Evolutionary conservation across 169 alveolate genomes (phyloP).

Genomic region (Eimeria tenella): DNA sequence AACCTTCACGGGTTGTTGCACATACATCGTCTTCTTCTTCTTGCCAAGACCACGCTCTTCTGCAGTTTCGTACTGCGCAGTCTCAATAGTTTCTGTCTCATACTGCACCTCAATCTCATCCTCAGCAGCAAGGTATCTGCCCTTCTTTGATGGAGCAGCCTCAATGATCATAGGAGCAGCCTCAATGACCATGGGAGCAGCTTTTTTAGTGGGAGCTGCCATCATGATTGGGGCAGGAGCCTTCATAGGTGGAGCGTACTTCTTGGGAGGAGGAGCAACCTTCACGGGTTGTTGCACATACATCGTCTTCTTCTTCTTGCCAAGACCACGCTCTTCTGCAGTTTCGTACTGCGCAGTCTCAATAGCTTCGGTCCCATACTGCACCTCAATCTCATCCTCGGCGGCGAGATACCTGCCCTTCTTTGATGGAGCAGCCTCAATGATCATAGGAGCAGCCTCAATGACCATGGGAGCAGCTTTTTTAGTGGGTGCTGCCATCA

Average conservation of each 20-base stretch:
- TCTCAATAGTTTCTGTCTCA: neutral
- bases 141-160: slow-evolving; percentile 47
- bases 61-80: neutral
- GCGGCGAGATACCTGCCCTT: slow-evolving; percentile 20
- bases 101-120: slow-evolving; percentile 14
- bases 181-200: neutral
- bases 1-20: neutral
- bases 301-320: slow-evolving; percentile 40
- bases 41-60: slow-evolving; percentile 37
- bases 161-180: slow-evolving; percentile 16
- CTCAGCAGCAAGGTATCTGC: slow-evolving; percentile 32
- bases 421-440: slow-evolving; percentile 20
- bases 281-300: neutral
- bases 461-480: slow-evolving; percentile 45
- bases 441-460: too few species aligned
- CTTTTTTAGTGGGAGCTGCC: neutral
- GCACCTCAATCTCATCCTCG: slow-evolving; percentile 13
- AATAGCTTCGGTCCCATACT: neutral
- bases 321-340: slow-evolving; percentile 33
- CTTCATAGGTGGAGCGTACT: neutral
- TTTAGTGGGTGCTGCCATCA: slow-evolving; percentile 31
- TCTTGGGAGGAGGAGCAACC: slow-evolving; percentile 8
- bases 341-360: neutral
- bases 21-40: slow-evolving; percentile 38
- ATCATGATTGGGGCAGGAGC: neutral